phyloP scores from a whole-genome alignment of 2,329 filamentous ascomycete genomes.

The Aspergillus floridensis region DNA sequence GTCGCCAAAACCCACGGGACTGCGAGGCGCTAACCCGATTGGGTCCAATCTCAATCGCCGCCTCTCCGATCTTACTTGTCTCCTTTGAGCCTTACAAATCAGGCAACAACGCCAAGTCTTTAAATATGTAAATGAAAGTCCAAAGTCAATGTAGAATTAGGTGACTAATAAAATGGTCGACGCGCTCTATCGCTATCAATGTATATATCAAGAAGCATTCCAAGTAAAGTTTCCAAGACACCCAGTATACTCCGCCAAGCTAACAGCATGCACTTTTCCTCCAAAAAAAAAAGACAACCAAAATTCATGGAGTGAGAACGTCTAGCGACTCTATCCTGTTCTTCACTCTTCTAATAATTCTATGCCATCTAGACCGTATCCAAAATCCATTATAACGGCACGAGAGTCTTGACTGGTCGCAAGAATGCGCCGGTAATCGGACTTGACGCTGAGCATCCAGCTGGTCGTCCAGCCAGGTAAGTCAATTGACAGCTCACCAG shows the following conservation, averaged over 20 bases:
- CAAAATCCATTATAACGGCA: conserved; percentile 93
- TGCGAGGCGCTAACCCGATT: conserved; percentile 19
- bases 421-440: conserved; percentile 90
- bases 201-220: conserved; percentile 4
- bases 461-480: conserved; percentile 95
- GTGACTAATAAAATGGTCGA: background rate
- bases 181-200: conserved; percentile 22
- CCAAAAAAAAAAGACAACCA: background rate
- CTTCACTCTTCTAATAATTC: conserved; percentile 49
- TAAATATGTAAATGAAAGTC: background rate
- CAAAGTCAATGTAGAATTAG: background rate
- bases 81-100: conserved; percentile 8
- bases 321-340: background rate
- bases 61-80: background rate
- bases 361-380: conserved; percentile 55
- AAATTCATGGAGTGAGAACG: conserved; percentile 4
- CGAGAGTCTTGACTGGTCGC: conserved; percentile 93
- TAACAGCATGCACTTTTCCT: conserved; percentile 5
- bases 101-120: background rate
- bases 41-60: conserved; percentile 25
- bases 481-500: conserved; percentile 72
- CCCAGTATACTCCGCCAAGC: background rate
- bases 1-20: conserved; percentile 27
- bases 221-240: background rate
- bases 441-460: conserved; percentile 96